phyloP scores from a whole-genome alignment of 2,329 filamentous ascomycete genomes.

The Aspergillus ochraceoroseus region DNA sequence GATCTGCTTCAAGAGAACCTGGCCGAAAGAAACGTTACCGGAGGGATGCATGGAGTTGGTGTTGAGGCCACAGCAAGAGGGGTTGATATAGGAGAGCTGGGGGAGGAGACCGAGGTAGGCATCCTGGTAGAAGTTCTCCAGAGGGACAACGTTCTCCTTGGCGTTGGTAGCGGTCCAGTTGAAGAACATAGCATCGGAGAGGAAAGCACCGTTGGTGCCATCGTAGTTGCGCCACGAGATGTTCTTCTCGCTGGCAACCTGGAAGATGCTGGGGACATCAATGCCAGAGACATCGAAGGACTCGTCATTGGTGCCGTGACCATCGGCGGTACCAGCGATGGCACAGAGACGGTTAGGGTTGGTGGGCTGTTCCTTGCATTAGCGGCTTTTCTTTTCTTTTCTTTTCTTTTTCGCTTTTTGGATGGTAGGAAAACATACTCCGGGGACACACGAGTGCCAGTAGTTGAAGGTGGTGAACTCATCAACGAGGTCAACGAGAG shows the following conservation, averaged over 20 bases:
- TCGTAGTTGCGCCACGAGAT: constrained; percentile 37
- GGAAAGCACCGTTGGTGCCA: constrained; percentile 21
- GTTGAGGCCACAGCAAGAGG: constrained; percentile 37
- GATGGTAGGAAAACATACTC: constrained; percentile 30
- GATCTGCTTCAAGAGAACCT: constrained; percentile 34
- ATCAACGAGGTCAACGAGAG: constrained; percentile 39
- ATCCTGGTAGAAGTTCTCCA: constrained; percentile 35
- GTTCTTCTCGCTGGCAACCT: constrained; percentile 32
- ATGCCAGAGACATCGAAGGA: constrained; percentile 24
- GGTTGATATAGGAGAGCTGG: constrained; percentile 37
- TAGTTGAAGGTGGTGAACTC: constrained; percentile 45
- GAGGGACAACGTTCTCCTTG: constrained; percentile 25
- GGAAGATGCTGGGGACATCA: constrained; percentile 38
- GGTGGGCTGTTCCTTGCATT: constrained; percentile 33
- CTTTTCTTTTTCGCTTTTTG: not conserved
- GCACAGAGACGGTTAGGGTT: constrained; percentile 41
- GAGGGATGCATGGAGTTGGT: constrained; percentile 37
- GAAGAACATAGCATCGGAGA: constrained; percentile 32
- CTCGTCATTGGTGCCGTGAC: constrained; percentile 33
- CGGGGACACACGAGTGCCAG: constrained; percentile 44
- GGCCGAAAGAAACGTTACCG: constrained; percentile 36
- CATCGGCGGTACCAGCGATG: constrained; percentile 29
- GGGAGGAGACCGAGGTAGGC: constrained; percentile 31
- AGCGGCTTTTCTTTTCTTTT: too few species aligned
- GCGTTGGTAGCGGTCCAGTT: constrained; percentile 32